phyloP scores from a whole-genome alignment of 1,139 yeast species.

The Debaryomyces psychrophilus region DNA sequence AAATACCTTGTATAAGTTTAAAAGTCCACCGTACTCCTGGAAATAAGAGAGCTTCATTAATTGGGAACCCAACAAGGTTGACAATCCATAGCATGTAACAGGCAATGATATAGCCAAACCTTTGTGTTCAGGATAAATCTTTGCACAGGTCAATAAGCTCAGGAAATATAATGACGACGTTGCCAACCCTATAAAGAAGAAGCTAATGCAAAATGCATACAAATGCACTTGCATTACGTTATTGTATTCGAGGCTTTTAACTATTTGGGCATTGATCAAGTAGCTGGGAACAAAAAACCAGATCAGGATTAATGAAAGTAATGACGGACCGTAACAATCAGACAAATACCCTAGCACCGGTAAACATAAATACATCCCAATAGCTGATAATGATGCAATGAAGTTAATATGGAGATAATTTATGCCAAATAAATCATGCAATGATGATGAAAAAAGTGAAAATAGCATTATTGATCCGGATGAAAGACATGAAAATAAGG shows the following conservation, averaged over 20 bases:
- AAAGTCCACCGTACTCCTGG: conserved; percentile 22
- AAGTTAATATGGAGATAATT: conserved; percentile 74
- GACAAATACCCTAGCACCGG: conserved; percentile 84
- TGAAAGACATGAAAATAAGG: conserved; percentile 62
- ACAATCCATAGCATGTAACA: conserved; percentile 82
- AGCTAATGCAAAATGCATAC: conserved; percentile 34
- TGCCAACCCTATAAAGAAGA: conserved; percentile 70
- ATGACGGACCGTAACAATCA: conserved; percentile 82
- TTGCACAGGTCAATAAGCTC: conserved; percentile 80
- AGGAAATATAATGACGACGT: conserved; percentile 81
- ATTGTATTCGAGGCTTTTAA: conserved; percentile 7
- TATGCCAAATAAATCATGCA: conserved; percentile 61
- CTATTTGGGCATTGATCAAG: conserved; percentile 38
- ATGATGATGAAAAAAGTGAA: conserved; percentile 74
- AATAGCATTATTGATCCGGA: conserved; percentile 84
- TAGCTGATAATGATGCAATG: conserved; percentile 72
- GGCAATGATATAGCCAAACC: conserved; percentile 88
- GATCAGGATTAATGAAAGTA: conserved; percentile 66
- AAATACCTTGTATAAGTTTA: conserved; percentile 61
- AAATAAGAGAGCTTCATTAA: conserved; percentile 49
- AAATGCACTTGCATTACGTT: conserved; percentile 18
- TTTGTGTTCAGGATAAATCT: conserved; percentile 71
- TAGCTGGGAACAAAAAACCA: conserved; percentile 77
- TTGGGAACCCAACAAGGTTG: conserved; percentile 68
- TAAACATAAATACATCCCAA: conserved; percentile 84